Conservation (phyloP, 2,329 filamentous ascomycete species). For the Colletotrichum falcatum region DNA sequence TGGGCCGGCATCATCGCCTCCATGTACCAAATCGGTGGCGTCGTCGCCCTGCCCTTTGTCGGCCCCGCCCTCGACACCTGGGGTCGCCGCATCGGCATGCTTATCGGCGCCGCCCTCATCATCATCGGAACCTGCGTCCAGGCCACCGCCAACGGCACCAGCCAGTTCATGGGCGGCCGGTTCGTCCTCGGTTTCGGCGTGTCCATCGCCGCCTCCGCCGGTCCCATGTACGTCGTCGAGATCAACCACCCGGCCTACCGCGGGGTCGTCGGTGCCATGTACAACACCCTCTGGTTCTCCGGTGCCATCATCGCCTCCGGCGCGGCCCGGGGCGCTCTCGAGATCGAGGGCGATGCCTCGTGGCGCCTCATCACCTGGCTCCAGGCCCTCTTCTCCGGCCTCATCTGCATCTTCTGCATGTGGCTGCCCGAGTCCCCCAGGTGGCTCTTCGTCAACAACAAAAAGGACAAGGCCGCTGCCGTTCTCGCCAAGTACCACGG, state of each 20-base stretch:
- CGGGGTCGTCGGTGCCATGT: constrained; percentile 55
- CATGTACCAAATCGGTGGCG: constrained; percentile 65
- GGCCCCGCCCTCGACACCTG: constrained; percentile 60
- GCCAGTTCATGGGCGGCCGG: constrained; percentile 66
- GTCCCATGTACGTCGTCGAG: constrained; percentile 61
- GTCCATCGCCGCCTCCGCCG: constrained; percentile 59
- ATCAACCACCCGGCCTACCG: constrained; percentile 60
- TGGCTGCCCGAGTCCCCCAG: constrained; percentile 57
- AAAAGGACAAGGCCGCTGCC: constrained; percentile 50
- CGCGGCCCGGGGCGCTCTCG: constrained; percentile 58
- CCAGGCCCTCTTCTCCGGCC: constrained; percentile 56
- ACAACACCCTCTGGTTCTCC: constrained; percentile 60
- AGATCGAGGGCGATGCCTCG: constrained; percentile 52
- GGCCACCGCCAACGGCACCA: constrained; percentile 51
- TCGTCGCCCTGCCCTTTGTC: constrained; percentile 59
- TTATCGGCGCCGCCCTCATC: constrained; percentile 57
- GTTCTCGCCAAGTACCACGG: constrained; percentile 58
- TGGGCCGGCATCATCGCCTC: constrained; percentile 62
- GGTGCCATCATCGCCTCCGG: constrained; percentile 65
- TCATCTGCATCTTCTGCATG: constrained; percentile 52
- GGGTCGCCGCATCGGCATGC: constrained; percentile 60
- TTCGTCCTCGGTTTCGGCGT: constrained; percentile 72
- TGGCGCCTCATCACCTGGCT: constrained; percentile 59
- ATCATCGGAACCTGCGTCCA: constrained; percentile 60
- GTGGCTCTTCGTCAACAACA: constrained; percentile 56